Evolutionary conservation across 176 grass and related monocot species (phyloP), one percentile per base, ranked within the genome.

Genomic region (Eragrostis nindensis): DNA sequence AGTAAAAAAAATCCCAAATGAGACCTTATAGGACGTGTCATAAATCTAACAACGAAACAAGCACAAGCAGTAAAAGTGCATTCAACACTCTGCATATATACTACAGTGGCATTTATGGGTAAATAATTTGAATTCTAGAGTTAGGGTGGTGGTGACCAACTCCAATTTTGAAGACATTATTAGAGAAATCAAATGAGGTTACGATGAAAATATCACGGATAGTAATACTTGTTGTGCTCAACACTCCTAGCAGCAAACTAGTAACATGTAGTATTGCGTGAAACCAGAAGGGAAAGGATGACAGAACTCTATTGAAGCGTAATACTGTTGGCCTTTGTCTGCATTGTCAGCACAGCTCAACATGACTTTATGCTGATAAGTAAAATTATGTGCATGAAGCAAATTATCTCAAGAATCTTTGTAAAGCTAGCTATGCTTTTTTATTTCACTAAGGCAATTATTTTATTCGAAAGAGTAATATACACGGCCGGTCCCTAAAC

Each of bases 371-470:
- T 45, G 44, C 30, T 12, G 52, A 17, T 44, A 21, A 29, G 32
- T 16, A 44, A 82, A 79, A 69, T 19, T 17, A 14, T 27, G 26
- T 61, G 24, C 57, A 61, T 54, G 41, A 15, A 64, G 38, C 30
- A 55, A 71, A 71, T 76, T 10, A 82, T 82, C 44, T 62, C 15
- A 71, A 82, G 56, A 19, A 54, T 69, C 56, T n/a, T 64, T 45
- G 40, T n/a, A 77, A 25, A 77, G 16, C 11, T 18, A 77, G 16
- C 11, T 18, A 38, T 70, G 50, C 52, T 76, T 87, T 87, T 7
- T 69, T 32, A 46, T 57, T 48, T 70, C 36, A 21, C 19, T 45
- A 56, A 22, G 46, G 5, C 13, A 80, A 48, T 11, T 79, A 22
- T 36, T 36, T 36, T 36, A 36, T n/a, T n/a, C n/a, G n/a, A n/a